Percentiles rank a stretch among this genome's conserved stretches.
Evolutionary conservation across 179 eudicot species (phyloP).

Genomic region (Beta corolliflora): DNA sequence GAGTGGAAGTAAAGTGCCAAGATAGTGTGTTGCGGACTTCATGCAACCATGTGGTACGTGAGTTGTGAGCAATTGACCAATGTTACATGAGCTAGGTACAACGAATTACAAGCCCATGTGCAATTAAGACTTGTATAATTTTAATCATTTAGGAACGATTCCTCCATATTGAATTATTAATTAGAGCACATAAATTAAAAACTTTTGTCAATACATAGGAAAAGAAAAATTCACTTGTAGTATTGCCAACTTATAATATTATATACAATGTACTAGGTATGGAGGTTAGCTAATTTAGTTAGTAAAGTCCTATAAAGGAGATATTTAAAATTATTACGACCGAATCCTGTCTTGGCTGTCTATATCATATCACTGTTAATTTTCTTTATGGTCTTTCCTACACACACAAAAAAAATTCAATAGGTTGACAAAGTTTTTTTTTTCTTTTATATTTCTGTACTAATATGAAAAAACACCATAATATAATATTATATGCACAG

Average conservation of each 20-base stretch:
- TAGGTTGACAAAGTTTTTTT: not conserved
- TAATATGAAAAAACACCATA: not conserved
- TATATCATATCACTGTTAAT: too few relatives aligned
- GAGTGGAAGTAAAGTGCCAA: constrained; percentile 8
- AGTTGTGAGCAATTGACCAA: constrained; percentile 2
- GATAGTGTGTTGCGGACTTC: not conserved
- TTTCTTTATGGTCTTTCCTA: too few relatives aligned
- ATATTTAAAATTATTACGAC: too few relatives aligned
- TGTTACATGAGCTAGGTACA: constrained; percentile 3
- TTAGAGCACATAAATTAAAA: not conserved
- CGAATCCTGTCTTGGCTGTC: too few relatives aligned
- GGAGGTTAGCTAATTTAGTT: too few relatives aligned
- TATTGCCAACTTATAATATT: too few relatives aligned
- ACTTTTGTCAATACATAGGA: not conserved
- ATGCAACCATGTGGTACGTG: constrained; percentile 13
- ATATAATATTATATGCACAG: not conserved
- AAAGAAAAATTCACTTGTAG: too few relatives aligned
- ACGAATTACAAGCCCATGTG: constrained; percentile 17
- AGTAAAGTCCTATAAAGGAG: too few relatives aligned
- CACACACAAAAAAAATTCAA: too few relatives aligned
- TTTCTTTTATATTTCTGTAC: too few relatives aligned
- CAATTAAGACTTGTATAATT: not conserved
- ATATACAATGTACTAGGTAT: too few relatives aligned
- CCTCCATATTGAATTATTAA: not conserved
- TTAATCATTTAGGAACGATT: not conserved